Evolutionary conservation across 2,329 filamentous ascomycete species (phyloP).

Genomic region (Talaromyces sp.): DNA sequence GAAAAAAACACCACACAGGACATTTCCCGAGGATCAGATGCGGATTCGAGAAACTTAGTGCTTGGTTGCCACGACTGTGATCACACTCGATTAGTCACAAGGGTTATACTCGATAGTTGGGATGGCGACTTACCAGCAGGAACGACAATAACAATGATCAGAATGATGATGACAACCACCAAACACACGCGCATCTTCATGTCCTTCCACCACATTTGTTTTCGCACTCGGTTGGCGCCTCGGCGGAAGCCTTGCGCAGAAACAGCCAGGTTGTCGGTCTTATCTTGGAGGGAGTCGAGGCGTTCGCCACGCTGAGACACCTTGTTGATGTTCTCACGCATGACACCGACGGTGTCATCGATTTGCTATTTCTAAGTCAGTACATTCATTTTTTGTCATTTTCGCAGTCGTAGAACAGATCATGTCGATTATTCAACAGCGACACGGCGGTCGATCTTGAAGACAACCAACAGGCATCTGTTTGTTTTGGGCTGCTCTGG

Average conservation of each 20-base stretch:
- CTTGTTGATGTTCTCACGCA: constrained; percentile 97
- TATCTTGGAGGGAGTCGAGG: constrained; percentile 83
- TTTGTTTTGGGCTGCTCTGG: not conserved
- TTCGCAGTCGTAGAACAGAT: constrained; percentile 1
- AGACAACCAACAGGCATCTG: not conserved
- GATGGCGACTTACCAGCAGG: constrained; percentile 61
- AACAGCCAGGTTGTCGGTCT: constrained; percentile 85
- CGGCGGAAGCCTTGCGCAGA: constrained; percentile 94
- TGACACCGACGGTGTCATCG: constrained; percentile 87
- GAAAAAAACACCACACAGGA: constrained; percentile 27
- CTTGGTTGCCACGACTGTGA: constrained; percentile 39
- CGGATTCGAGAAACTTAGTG: constrained; percentile 28
- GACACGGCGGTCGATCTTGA: not conserved
- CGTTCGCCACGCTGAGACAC: constrained; percentile 88
- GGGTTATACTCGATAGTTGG: not conserved
- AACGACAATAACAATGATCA: constrained; percentile 91
- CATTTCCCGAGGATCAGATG: constrained; percentile 26
- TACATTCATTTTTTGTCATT: not conserved
- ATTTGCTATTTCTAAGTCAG: constrained; percentile 70
- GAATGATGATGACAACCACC: constrained; percentile 80
- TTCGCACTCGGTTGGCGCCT: constrained; percentile 91
- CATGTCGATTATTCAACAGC: not conserved
- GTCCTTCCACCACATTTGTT: constrained; percentile 99
- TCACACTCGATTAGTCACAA: not conserved
- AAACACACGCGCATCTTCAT: constrained; percentile 99